Percentiles rank a stretch among this genome's conserved stretches.
phyloP scores from a whole-genome alignment of 2,329 filamentous ascomycete genomes.

The Huntiella savannae region DNA sequence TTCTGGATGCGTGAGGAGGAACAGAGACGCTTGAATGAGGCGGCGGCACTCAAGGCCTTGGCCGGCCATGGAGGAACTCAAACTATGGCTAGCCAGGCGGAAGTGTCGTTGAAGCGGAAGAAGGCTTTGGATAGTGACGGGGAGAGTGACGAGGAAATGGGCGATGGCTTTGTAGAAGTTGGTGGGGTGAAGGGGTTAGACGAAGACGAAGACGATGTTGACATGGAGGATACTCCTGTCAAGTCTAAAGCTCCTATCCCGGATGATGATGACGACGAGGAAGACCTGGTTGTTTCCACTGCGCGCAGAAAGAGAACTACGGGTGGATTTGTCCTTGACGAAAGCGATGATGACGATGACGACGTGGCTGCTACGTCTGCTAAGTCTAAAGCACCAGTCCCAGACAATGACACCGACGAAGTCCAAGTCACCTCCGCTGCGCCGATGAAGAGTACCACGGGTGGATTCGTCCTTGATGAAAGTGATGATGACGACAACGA shows the following conservation, averaged over 20 bases:
- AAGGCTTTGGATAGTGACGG: slow-evolving; percentile 4
- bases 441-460: not conserved
- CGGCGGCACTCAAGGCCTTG: slow-evolving; percentile 6
- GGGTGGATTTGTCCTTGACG: slow-evolving; percentile 9
- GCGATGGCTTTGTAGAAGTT: slow-evolving; percentile 1
- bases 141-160: slow-evolving; percentile 7
- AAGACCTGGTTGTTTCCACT: not conserved
- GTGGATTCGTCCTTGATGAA: slow-evolving; percentile 4
- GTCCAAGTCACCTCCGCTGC: not conserved
- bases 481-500: slow-evolving; percentile 4
- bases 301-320: slow-evolving; percentile 3
- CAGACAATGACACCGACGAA: not conserved
- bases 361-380: not conserved
- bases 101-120: slow-evolving; percentile 7
- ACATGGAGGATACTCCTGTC: not conserved
- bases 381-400: too few species aligned
- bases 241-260: not conserved
- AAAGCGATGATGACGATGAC: slow-evolving; percentile 6
- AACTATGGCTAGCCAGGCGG: not conserved
- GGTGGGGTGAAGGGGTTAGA: not conserved
- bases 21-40: slow-evolving; percentile 13
- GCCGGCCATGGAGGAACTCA: not conserved
- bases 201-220: not conserved
- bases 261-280: slow-evolving; percentile 4
- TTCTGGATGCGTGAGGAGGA: slow-evolving; percentile 66